Evolutionary conservation across 345 rosid species (phyloP), one percentile per base, ranked within the genome.

Genomic region (Populus pruinosa): DNA sequence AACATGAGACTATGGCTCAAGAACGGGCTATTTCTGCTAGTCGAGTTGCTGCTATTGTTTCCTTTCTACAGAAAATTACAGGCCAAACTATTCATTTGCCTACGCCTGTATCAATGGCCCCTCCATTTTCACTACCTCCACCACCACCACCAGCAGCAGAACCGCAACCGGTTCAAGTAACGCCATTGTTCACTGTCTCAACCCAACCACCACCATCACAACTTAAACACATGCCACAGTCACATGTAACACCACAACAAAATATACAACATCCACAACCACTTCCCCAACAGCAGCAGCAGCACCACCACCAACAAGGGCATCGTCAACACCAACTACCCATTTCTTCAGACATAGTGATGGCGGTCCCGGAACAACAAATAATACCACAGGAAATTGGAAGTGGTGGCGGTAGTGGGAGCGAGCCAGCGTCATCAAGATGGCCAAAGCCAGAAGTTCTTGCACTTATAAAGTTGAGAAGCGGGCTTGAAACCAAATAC

Each of bases 31-130:
- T 87, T 10, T 82, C 95, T 43, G 94, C 92, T 47, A 78, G 95
- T 4, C 85, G 94, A 59, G 93, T 92, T 56, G 87, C 91, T 0
- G 90, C 92, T 31, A 90, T 94, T 43, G 71, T 94, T 53, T 78
- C 93, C 21, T 84, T 94, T 77, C 83, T 94, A 7, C 94, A 94
- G 82, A 89, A 89, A 79, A 82, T 94, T 44, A 90, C 98, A 14
- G 97, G 95, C 76, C 95, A 92, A 50, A 88, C 91, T 2, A 82
- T 92, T 67, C 93, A 88, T 61, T 76, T 93, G 73, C 93, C 96
- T 71, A 70, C 84, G 27, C 77, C 86, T 12, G 55, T 78, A 14
- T 17, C 75, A 7, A 65, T 84, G 41, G 68, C 75, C 6, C 55
- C 78, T 66, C 86, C 88, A 1, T 65, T 81, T 5, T 61, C 77